Conservation (phyloP, 139 green algal genomes). For the Chlamydomonas incerta region DNA sequence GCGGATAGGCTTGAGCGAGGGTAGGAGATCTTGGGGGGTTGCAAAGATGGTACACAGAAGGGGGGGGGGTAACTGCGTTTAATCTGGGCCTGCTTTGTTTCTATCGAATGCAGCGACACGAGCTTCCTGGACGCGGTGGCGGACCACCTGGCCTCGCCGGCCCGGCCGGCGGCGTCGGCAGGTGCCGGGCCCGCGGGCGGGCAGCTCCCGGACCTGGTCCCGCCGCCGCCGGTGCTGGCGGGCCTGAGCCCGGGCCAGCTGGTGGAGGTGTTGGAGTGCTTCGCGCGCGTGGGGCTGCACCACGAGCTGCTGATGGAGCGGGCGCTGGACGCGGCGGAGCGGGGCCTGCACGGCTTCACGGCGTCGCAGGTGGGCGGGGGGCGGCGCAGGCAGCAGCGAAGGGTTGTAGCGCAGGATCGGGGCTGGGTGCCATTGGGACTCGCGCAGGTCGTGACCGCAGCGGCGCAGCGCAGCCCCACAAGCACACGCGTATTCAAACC, state of each 20-base stretch:
- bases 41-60: too few species aligned
- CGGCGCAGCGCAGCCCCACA: too few species aligned
- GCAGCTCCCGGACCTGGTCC: background rate
- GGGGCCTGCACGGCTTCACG: background rate
- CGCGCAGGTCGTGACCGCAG: too few species aligned
- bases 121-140: background rate
- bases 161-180: too few species aligned
- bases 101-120: background rate
- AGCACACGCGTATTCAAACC: too few species aligned
- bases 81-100: too few species aligned
- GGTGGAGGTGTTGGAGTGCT: background rate
- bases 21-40: too few species aligned
- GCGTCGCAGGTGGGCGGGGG: background rate
- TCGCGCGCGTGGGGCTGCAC: background rate
- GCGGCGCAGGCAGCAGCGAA: too few species aligned
- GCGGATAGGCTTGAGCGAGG: too few species aligned
- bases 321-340: background rate
- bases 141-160: background rate
- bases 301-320: constrained; percentile 1
- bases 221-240: background rate
- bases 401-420: too few species aligned
- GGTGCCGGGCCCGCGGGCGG: background rate
- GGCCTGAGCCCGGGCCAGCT: constrained; percentile 8
- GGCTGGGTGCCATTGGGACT: too few species aligned
- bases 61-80: too few species aligned